Percentiles rank a stretch among this genome's conserved stretches.
These are phyloP conservation scores for Petunia secreta DNA, from an alignment of 257 asterid species.

Conservation along the genomic window DNA sequence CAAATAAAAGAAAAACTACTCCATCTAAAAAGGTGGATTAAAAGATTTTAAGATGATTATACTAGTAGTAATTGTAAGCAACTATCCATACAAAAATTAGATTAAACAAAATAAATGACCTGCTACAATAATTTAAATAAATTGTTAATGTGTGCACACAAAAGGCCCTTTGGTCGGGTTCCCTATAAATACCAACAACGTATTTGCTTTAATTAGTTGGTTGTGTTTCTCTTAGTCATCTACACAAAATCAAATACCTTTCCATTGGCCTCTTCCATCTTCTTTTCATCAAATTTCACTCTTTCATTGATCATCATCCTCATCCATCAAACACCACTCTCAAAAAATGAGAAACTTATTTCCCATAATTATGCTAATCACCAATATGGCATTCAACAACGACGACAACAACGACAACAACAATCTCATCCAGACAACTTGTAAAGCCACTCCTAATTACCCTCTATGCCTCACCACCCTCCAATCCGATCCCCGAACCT, in stretches of 20 bases:
- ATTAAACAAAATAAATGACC: too few species aligned
- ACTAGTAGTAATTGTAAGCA: too few species aligned
- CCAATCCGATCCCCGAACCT: slow-evolving; percentile 32
- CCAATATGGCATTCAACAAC: background rate
- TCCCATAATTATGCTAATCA: background rate
- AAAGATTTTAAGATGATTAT: too few species aligned
- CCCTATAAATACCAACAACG: background rate
- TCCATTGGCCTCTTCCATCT: background rate
- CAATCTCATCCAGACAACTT: slow-evolving; percentile 23
- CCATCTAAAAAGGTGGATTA: too few species aligned
- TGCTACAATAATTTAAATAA: too few species aligned
- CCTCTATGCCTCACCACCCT: slow-evolving; percentile 48
- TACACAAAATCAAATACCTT: slow-evolving; percentile 15
- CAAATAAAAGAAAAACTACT: too few species aligned
- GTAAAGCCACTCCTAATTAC: slow-evolving; percentile 49
- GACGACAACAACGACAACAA: background rate
- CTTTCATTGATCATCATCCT: background rate
- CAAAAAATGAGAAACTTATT: slow-evolving; percentile 12
- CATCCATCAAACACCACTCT: background rate
- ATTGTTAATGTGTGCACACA: too few species aligned
- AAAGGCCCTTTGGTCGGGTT: background rate
- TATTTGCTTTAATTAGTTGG: background rate
- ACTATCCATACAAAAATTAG: too few species aligned
- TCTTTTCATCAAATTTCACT: background rate
- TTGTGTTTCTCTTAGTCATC: background rate